Conservation (phyloP, 2,329 filamentous ascomycete genomes). For the Pseudogymnoascus sp. region DNA sequence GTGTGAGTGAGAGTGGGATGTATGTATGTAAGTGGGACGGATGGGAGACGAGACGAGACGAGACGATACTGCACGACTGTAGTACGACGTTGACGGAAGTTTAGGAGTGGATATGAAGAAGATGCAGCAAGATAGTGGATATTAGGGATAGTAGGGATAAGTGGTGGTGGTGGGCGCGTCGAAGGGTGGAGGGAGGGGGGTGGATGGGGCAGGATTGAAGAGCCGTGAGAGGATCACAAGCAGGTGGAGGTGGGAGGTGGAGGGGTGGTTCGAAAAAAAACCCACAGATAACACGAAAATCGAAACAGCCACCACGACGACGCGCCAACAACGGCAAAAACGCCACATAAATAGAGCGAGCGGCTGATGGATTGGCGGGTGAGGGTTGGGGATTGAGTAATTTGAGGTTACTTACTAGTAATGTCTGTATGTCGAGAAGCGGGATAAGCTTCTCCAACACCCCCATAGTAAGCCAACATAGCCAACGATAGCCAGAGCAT, state of each 20-base stretch:
- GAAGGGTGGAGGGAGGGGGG: background rate
- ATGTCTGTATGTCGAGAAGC: no score
- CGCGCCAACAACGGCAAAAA: background rate
- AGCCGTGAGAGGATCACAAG: background rate
- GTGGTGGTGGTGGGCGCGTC: background rate
- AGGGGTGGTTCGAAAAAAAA: background rate
- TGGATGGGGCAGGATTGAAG: background rate
- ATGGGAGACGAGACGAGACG: no score
- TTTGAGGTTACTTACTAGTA: no score
- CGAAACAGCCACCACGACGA: background rate
- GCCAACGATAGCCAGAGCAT: no score
- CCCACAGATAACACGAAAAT: slow-evolving; percentile 3
- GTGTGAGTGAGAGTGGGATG: no score
- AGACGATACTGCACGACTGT: background rate
- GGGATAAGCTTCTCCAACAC: no score
- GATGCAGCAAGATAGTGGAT: background rate
- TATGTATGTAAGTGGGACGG: no score
- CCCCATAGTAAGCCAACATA: no score
- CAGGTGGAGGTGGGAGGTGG: background rate
- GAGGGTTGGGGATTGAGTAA: background rate
- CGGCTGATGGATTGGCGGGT: background rate
- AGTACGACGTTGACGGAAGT: background rate
- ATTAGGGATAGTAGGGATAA: no score
- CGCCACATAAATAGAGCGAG: no score
- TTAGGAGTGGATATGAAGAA: background rate